phyloP scores from a whole-genome alignment of 176 grass and related monocot species.

The Triticum monococcum region DNA sequence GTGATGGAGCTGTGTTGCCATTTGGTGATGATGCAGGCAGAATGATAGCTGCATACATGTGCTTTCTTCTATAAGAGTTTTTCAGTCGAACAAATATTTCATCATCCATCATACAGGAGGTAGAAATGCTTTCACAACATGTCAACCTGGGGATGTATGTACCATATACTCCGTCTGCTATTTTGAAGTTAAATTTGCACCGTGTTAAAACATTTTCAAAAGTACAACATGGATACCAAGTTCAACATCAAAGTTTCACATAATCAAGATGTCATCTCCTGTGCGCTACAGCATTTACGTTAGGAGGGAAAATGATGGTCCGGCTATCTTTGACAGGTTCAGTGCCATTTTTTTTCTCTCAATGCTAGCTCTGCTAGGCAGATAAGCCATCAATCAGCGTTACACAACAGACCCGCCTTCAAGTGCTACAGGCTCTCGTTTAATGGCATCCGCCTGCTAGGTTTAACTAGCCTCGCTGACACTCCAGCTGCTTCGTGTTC shows the following conservation, averaged over 20 bases:
- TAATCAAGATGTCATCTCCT: background rate
- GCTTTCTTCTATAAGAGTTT: background rate
- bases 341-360: background rate
- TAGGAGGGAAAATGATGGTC: background rate
- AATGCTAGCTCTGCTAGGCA: background rate
- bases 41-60: background rate
- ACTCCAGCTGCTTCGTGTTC: slow-evolving; percentile 78
- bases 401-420: slow-evolving; percentile 10
- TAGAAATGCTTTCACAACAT: too few species aligned
- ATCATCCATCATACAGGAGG: too few species aligned
- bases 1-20: background rate
- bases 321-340: background rate
- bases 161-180: too few species aligned
- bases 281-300: background rate
- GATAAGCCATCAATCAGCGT: background rate
- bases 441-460: background rate
- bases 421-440: background rate
- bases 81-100: too few species aligned
- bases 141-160: too few species aligned
- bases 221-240: background rate
- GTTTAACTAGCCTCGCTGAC: slow-evolving; percentile 60
- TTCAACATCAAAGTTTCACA: background rate
- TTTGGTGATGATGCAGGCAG: background rate
- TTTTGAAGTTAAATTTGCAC: too few species aligned
- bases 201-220: background rate